These are phyloP conservation scores for Hemisphaericaspora xylanilytica DNA, from an alignment of 1,139 yeast species.

Conservation along the genomic window DNA sequence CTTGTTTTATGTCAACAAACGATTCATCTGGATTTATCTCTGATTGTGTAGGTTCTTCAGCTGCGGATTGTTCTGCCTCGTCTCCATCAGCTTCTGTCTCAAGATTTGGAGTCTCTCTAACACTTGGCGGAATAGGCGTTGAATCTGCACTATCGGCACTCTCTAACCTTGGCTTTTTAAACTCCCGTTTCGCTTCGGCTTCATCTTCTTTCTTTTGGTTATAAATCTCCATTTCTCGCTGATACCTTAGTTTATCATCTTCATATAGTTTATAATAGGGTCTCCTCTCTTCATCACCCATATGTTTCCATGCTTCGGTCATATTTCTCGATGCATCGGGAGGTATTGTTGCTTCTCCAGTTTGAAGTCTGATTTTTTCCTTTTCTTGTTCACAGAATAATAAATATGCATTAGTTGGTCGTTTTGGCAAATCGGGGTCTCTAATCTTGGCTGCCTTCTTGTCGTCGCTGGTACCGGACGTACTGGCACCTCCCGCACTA, in stretches of 20 bases:
- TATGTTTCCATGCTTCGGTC: slow-evolving; percentile 83
- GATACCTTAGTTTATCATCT: slow-evolving; percentile 75
- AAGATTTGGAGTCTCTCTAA: slow-evolving; percentile 1
- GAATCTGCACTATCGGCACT: slow-evolving; percentile 5
- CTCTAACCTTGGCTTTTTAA: slow-evolving; percentile 8
- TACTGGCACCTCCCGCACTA: background rate
- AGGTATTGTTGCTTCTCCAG: slow-evolving; percentile 45
- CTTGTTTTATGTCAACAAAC: slow-evolving; percentile 1
- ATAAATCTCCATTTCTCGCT: slow-evolving; percentile 69
- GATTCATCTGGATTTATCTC: background rate
- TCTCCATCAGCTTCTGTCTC: slow-evolving; percentile 15
- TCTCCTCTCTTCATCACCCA: slow-evolving; percentile 66
- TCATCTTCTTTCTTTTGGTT: slow-evolving; percentile 34
- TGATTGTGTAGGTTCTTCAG: background rate
- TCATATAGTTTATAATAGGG: slow-evolving; percentile 78
- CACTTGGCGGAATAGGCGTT: slow-evolving; percentile 1
- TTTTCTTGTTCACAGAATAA: slow-evolving; percentile 85
- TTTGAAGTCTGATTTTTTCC: slow-evolving; percentile 62
- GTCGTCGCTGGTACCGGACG: slow-evolving; percentile 7
- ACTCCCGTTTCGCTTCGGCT: slow-evolving; percentile 11
- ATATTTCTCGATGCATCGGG: slow-evolving; percentile 70
- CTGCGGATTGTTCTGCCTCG: background rate
- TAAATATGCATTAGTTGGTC: slow-evolving; percentile 88
- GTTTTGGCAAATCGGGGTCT: slow-evolving; percentile 82
- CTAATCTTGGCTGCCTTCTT: slow-evolving; percentile 34